phyloP scores from a whole-genome alignment of 1,284 basidiomycete genomes.

The Calocybe gambosa region DNA sequence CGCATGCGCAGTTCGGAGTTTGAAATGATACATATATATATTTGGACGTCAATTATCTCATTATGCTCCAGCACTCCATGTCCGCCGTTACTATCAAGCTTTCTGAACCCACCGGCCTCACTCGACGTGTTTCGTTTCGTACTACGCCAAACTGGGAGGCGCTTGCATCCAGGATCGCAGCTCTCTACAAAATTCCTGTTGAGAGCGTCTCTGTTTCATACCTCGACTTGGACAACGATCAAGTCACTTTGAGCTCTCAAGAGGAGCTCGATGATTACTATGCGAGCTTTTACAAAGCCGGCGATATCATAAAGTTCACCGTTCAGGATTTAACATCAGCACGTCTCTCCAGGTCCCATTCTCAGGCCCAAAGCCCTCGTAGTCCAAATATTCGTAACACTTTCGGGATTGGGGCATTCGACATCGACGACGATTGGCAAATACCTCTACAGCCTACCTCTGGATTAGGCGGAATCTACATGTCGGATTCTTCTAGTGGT shows the following conservation, averaged over 20 bases:
- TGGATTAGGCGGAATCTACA: slow-evolving; percentile 28
- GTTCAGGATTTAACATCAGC: slow-evolving; percentile 54
- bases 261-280: slow-evolving; percentile 64
- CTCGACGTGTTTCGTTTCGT: slow-evolving; percentile 53
- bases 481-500: slow-evolving; percentile 16
- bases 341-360: slow-evolving; percentile 29
- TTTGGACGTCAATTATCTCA: not conserved
- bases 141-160: slow-evolving; percentile 45
- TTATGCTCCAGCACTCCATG: slow-evolving; percentile 26
- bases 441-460: slow-evolving; percentile 27
- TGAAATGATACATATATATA: slow-evolving; percentile 22
- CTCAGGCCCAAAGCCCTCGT: slow-evolving; percentile 27
- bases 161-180: slow-evolving; percentile 49
- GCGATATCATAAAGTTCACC: slow-evolving; percentile 44
- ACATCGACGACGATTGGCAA: slow-evolving; percentile 66
- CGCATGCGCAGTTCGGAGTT: slow-evolving; percentile 36
- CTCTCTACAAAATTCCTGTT: slow-evolving; percentile 50
- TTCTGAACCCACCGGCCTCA: slow-evolving; percentile 40
- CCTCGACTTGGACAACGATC: slow-evolving; percentile 61
- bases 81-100: slow-evolving; percentile 49
- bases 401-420: slow-evolving; percentile 43
- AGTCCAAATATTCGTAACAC: slow-evolving; percentile 44
- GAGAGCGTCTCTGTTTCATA: slow-evolving; percentile 62
- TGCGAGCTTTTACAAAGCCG: slow-evolving; percentile 25
- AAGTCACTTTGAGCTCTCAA: slow-evolving; percentile 66